Conservation (phyloP, 208 protist species). For the Herpetomonas samuelpessoai region DNA sequence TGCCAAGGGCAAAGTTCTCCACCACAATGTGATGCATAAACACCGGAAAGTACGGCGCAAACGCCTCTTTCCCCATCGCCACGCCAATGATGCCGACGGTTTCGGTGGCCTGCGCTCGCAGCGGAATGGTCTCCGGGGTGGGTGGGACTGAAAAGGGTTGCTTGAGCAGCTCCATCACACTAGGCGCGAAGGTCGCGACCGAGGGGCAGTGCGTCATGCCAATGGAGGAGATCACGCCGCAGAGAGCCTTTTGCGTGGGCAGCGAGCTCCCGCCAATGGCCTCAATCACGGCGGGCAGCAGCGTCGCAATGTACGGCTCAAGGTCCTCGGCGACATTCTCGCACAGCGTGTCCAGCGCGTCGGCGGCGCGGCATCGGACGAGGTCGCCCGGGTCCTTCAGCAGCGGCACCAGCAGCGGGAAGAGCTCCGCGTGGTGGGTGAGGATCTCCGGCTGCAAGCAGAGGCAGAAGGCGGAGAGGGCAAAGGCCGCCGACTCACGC, state of each 20-base stretch:
- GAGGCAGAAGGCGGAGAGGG: conserved; percentile 66
- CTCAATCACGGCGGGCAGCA: conserved; percentile 62
- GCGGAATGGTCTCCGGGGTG: conserved; percentile 51
- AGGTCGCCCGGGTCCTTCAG: conserved; percentile 59
- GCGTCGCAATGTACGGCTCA: conserved; percentile 60
- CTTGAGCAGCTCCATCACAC: conserved; percentile 69
- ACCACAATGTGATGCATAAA: conserved; percentile 64
- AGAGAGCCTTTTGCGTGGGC: conserved; percentile 66
- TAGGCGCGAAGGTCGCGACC: conserved; percentile 44
- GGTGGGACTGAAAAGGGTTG: conserved; percentile 43
- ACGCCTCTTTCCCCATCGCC: conserved; percentile 69
- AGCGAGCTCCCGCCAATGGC: conserved; percentile 51
- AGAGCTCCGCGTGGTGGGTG: conserved; percentile 56
- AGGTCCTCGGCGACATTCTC: conserved; percentile 81
- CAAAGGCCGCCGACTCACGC: conserved; percentile 73
- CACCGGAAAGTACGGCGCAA: conserved; percentile 58
- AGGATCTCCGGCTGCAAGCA: conserved; percentile 87
- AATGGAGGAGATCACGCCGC: conserved; percentile 73
- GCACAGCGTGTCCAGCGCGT: conserved; percentile 75
- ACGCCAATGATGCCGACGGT: conserved; percentile 71
- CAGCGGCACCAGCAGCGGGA: conserved; percentile 68
- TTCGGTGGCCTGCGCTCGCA: conserved; percentile 81
- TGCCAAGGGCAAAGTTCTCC: conserved; percentile 47
- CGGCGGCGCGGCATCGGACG: conserved; percentile 62
- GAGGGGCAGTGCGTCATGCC: conserved; percentile 56